Percentiles rank a stretch among this genome's conserved stretches.
Conservation (phyloP, 2,329 filamentous ascomycete genomes). For the Neodidymelliopsis sp. region DNA sequence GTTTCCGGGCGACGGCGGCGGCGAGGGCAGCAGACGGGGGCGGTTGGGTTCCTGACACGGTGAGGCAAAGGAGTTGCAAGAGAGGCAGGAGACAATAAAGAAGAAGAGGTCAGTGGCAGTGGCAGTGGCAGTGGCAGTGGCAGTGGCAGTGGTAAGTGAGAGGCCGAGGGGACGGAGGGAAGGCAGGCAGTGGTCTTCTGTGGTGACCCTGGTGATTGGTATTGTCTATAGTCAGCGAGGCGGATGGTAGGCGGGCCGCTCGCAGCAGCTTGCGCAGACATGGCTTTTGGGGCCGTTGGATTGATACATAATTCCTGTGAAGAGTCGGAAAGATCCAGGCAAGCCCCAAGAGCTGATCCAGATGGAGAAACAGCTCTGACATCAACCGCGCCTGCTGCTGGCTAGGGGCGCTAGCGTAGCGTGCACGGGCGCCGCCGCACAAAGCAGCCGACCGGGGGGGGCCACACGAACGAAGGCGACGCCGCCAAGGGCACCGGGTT, state of each 20-base stretch:
- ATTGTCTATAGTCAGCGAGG: conserved; percentile 20
- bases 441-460: conserved; percentile 9
- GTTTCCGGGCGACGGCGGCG: conserved; percentile 31
- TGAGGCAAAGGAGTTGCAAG: conserved; percentile 29
- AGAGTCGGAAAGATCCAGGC: conserved; percentile 50
- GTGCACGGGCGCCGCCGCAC: conserved; percentile 15
- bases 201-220: conserved; percentile 11
- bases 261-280: conserved; percentile 40
- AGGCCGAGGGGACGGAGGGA: conserved; percentile 19
- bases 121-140: not conserved
- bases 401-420: conserved; percentile 12
- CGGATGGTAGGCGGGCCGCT: conserved; percentile 39
- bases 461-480: conserved; percentile 18
- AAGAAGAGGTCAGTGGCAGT: conserved; percentile 18
- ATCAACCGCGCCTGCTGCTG: conserved; percentile 44
- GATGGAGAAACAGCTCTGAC: conserved; percentile 49
- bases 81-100: conserved; percentile 30
- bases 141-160: conserved; percentile 4
- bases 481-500: conserved; percentile 25
- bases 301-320: conserved; percentile 51
- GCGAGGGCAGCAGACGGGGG: conserved; percentile 21
- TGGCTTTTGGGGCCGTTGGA: conserved; percentile 49
- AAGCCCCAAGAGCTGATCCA: conserved; percentile 51
- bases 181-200: conserved; percentile 5
- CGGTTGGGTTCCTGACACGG: conserved; percentile 10